Conservation (phyloP, 2,329 filamentous ascomycete species). For the Didymella keratinophila region DNA sequence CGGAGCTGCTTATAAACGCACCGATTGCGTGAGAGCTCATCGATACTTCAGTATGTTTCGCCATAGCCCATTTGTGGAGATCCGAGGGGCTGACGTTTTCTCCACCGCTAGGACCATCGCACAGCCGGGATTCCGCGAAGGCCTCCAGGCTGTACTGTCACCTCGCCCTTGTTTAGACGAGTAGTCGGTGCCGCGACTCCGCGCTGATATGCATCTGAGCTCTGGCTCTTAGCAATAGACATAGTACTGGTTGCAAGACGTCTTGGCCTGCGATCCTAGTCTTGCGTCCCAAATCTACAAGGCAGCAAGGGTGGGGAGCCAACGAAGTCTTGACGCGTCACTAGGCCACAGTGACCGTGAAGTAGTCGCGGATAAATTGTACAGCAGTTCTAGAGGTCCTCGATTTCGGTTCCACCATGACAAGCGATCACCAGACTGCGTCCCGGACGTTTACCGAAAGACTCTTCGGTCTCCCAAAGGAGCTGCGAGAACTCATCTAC, state of each 20-base stretch:
- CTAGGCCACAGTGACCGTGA: slow-evolving; percentile 9
- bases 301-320: not conserved
- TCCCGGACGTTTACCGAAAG: not conserved
- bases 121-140: not conserved
- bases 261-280: too few relatives aligned
- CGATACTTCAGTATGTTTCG: slow-evolving; percentile 3
- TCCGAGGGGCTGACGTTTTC: not conserved
- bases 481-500: slow-evolving; percentile 33
- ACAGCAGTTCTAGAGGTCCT: too few relatives aligned
- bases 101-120: not conserved
- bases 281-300: not conserved
- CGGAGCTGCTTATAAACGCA: slow-evolving; percentile 18
- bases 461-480: slow-evolving; percentile 26
- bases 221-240: not conserved
- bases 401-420: not conserved
- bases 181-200: not conserved
- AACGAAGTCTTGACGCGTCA: not conserved
- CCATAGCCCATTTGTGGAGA: not conserved
- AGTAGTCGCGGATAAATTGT: not conserved
- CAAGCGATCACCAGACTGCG: not conserved
- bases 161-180: not conserved
- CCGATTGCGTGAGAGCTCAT: slow-evolving; percentile 14
- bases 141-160: not conserved
- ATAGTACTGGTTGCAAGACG: not conserved
- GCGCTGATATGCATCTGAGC: not conserved